Evolutionary conservation across 2,329 filamentous ascomycete species (phyloP).

Genomic region (Ophiostoma ulmi): DNA sequence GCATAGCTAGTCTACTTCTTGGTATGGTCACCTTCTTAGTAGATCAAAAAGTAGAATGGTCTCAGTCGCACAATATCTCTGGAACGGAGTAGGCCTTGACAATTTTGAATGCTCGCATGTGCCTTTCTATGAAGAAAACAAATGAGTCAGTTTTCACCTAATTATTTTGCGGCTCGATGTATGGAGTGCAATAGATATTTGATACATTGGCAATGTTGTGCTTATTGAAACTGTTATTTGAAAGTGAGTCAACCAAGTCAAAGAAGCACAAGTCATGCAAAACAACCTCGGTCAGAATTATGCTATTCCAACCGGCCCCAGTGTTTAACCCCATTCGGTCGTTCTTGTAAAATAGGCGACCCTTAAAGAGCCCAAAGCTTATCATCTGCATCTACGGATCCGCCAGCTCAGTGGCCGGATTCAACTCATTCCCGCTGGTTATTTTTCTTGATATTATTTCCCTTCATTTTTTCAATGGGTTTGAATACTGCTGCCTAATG

Average conservation of each 20-base stretch:
- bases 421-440: neutral
- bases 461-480: neutral
- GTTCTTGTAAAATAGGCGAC: neutral
- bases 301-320: no score
- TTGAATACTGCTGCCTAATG: neutral
- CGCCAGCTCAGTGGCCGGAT: neutral
- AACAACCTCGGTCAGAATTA: neutral
- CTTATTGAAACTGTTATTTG: no score
- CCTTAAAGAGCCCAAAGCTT: neutral
- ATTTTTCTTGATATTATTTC: neutral
- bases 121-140: no score
- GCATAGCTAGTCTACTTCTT: no score
- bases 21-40: neutral
- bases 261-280: neutral
- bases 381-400: neutral
- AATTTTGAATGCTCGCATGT: neutral
- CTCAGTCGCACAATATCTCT: neutral
- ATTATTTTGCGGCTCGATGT: no score
- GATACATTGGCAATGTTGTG: no score
- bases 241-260: neutral
- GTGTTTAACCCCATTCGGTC: neutral
- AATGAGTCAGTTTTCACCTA: no score
- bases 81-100: neutral
- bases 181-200: no score
- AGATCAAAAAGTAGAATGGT: neutral